phyloP scores from a whole-genome alignment of 129 eudicot genomes.

The Chrysanthemum seticuspe region DNA sequence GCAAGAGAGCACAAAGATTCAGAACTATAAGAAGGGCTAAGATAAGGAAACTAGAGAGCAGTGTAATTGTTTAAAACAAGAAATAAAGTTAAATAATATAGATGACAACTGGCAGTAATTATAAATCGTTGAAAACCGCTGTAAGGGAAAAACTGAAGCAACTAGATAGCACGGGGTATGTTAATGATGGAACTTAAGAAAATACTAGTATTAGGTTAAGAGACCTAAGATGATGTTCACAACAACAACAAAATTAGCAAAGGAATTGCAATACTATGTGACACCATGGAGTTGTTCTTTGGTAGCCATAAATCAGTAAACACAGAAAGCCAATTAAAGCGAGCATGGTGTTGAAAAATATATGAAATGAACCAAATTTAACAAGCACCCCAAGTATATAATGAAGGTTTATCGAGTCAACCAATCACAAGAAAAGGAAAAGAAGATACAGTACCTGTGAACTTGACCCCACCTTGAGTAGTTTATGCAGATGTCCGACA shows the following conservation, averaged over 20 bases:
- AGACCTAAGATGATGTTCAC: neutral
- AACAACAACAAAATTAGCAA: neutral
- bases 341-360: neutral
- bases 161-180: neutral
- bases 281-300: neutral
- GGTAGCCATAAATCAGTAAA: neutral
- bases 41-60: neutral
- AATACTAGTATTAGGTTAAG: neutral
- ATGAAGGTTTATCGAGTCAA: neutral
- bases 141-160: neutral
- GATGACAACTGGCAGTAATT: neutral
- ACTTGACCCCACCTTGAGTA: conserved; percentile 79
- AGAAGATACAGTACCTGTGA: conserved; percentile 63
- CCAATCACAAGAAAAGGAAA: neutral
- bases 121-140: neutral
- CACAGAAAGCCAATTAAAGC: neutral
- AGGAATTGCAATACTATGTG: neutral
- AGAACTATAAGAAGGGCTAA: neutral
- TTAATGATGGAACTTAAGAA: neutral
- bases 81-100: neutral
- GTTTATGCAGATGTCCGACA: conserved; percentile 92
- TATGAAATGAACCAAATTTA: conserved; percentile 5
- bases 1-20: neutral
- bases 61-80: neutral
- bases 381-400: neutral